Conservation (phyloP, 495 filamentous ascomycete genomes). For the Aspergillus campestris region DNA sequence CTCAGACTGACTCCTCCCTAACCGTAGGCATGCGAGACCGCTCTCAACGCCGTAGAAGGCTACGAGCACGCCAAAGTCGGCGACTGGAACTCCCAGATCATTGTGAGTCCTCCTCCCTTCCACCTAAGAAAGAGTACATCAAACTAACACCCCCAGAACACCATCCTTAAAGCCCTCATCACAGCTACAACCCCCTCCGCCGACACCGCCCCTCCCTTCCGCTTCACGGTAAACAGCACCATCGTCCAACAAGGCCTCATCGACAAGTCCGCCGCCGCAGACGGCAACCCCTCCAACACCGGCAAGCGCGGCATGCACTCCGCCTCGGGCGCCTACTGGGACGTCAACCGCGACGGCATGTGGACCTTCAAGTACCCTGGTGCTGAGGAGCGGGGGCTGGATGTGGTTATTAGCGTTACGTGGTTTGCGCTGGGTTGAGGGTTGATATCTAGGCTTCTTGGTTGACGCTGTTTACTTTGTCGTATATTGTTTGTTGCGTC, state of each 20-base stretch:
- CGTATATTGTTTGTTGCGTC: constrained; percentile 2
- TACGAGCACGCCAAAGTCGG: constrained; percentile 79
- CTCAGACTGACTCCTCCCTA: neutral
- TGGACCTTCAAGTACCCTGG: constrained; percentile 95
- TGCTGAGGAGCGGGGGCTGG: constrained; percentile 74
- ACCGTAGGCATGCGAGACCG: constrained; percentile 68
- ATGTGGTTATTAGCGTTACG: constrained; percentile 83
- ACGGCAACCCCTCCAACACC: constrained; percentile 39
- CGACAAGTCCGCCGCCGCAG: constrained; percentile 33
- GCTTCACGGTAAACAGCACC: constrained; percentile 93
- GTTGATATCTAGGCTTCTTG: constrained; percentile 1
- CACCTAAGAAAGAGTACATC: neutral
- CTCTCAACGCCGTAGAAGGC: constrained; percentile 57
- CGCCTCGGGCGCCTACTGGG: constrained; percentile 92
- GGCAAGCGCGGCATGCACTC: constrained; percentile 94
- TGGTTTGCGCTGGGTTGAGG: constrained; percentile 59
- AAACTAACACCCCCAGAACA: constrained; percentile 49
- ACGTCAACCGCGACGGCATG: constrained; percentile 94
- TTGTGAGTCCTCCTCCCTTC: constrained; percentile 49
- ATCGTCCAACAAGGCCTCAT: constrained; percentile 78
- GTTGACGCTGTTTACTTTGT: constrained; percentile 7
- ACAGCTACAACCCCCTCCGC: constrained; percentile 60
- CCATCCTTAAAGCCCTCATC: constrained; percentile 77
- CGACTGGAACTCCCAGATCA: constrained; percentile 84
- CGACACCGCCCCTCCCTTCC: constrained; percentile 50